phyloP scores from a whole-genome alignment of 179 eudicot genomes.

The Pouteria campechiana region DNA sequence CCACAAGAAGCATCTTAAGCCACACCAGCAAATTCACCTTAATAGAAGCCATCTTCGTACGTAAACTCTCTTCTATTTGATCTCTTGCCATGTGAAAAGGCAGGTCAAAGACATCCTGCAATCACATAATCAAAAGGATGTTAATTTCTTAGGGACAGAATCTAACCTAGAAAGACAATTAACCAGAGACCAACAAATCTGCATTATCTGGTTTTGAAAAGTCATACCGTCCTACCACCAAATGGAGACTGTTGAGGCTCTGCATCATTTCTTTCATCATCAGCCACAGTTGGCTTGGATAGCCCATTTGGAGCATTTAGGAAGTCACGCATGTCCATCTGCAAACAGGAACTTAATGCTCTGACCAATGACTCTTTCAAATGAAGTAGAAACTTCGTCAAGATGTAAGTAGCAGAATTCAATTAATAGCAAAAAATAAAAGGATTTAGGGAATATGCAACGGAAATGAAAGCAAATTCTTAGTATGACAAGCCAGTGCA shows the following conservation, averaged over 20 bases:
- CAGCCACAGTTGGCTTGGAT: slow-evolving; percentile 48
- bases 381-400: too few species aligned
- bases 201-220: background rate
- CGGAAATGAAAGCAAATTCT: too few species aligned
- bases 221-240: slow-evolving; percentile 89
- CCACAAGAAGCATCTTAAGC: background rate
- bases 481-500: too few species aligned
- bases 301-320: slow-evolving; percentile 87
- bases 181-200: background rate
- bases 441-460: too few species aligned
- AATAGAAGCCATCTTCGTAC: slow-evolving; percentile 81
- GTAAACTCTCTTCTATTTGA: slow-evolving; percentile 95
- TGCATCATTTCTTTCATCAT: slow-evolving; percentile 38
- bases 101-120: slow-evolving; percentile 96
- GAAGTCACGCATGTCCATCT: slow-evolving; percentile 99
- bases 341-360: slow-evolving; percentile 18
- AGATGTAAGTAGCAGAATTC: too few species aligned
- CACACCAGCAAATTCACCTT: slow-evolving; percentile 35
- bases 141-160: too few species aligned
- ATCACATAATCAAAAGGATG: too few species aligned
- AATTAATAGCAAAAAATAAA: too few species aligned
- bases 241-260: slow-evolving; percentile 81
- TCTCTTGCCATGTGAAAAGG: slow-evolving; percentile 97
- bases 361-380: too few species aligned
- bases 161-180: too few species aligned